These are phyloP conservation scores for Urtica urens DNA, from an alignment of 306 rosid genomes.

Conservation along the genomic window DNA sequence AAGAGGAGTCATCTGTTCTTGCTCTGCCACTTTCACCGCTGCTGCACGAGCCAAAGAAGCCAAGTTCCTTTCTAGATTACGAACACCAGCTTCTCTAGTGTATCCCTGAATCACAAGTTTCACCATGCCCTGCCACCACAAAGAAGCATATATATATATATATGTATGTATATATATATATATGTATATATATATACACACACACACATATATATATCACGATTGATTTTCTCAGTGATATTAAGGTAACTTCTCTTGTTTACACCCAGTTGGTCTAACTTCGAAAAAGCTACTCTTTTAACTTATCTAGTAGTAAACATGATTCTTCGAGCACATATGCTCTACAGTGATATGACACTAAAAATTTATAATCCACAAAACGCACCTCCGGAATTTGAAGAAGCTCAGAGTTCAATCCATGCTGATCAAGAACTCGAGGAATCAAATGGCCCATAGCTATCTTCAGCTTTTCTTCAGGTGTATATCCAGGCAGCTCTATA, in stretches of 20 bases:
- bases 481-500: slow-evolving; percentile 96
- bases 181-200: no score
- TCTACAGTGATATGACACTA: no score
- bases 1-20: slow-evolving; percentile 54
- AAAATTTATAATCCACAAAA: no score
- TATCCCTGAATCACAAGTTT: slow-evolving; percentile 74
- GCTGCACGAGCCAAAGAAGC: slow-evolving; percentile 98
- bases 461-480: slow-evolving; percentile 87
- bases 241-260: no score
- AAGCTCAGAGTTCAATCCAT: slow-evolving; percentile 73
- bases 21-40: slow-evolving; percentile 88
- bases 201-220: no score
- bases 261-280: no score
- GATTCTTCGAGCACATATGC: no score
- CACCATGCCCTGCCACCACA: slow-evolving; percentile 62
- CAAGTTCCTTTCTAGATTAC: slow-evolving; percentile 76
- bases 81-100: slow-evolving; percentile 98
- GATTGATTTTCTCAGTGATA: no score
- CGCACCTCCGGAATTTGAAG: slow-evolving; percentile 93
- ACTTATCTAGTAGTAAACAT: no score
- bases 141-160: not conserved
- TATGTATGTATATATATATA: no score
- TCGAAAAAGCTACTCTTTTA: no score
- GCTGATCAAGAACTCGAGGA: slow-evolving; percentile 93
- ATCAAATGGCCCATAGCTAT: slow-evolving; percentile 87